phyloP scores from a whole-genome alignment of 306 rosid genomes.

The Glycine latifolia region DNA sequence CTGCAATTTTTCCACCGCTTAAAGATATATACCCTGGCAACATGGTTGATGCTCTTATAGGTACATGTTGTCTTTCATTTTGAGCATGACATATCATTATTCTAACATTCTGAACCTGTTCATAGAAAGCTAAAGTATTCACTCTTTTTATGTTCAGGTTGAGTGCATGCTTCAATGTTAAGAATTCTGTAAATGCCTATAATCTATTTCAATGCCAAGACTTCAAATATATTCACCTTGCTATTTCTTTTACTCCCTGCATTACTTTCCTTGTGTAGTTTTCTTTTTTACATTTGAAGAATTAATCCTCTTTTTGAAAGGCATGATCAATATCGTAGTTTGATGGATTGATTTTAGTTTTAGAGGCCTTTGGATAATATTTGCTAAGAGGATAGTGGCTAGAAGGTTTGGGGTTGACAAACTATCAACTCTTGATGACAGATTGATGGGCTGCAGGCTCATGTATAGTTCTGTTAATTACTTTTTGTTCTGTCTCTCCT shows the following conservation, averaged over 20 bases:
- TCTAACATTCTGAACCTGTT: slow-evolving; percentile 39
- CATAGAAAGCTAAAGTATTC: slow-evolving; percentile 36
- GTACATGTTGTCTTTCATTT: slow-evolving; percentile 59
- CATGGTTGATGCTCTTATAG: slow-evolving; percentile 80
- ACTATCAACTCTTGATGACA: slow-evolving; percentile 26
- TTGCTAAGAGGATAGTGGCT: slow-evolving; percentile 8
- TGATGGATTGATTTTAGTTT: slow-evolving; percentile 20
- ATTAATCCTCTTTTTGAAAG: slow-evolving; percentile 15
- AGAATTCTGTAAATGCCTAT: slow-evolving; percentile 26
- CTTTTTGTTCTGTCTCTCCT: background rate
- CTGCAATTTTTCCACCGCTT: slow-evolving; percentile 94
- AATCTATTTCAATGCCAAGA: slow-evolving; percentile 34
- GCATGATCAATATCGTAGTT: background rate
- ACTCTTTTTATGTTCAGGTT: slow-evolving; percentile 39
- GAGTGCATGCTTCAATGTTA: slow-evolving; percentile 31
- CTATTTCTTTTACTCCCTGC: slow-evolving; percentile 19
- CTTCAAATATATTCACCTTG: slow-evolving; percentile 19
- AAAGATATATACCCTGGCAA: slow-evolving; percentile 76
- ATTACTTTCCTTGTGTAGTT: slow-evolving; percentile 11
- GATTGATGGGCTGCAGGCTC: slow-evolving; percentile 21
- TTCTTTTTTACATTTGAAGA: slow-evolving; percentile 35
- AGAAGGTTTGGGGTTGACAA: background rate
- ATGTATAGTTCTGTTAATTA: background rate
- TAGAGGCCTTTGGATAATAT: background rate
- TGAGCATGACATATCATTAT: slow-evolving; percentile 24